Evolutionary conservation across 2,329 filamentous ascomycete genomes (phyloP).

Genomic region (Sporothrix inflata): DNA sequence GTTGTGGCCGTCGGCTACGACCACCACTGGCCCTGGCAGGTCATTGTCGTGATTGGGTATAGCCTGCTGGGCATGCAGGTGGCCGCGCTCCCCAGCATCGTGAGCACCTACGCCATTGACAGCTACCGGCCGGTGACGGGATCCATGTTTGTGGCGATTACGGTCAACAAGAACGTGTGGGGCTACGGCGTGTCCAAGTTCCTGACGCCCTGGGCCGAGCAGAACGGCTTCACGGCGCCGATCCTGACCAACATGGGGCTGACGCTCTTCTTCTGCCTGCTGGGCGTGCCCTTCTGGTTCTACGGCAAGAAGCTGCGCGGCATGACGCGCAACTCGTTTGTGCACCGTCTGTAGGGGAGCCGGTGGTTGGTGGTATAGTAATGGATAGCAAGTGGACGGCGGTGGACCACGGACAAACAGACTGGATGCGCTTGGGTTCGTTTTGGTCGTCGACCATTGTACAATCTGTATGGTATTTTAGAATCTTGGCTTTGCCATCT

Average conservation of each 20-base stretch:
- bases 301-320: conserved; percentile 42
- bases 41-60: conserved; percentile 54
- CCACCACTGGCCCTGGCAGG: conserved; percentile 52
- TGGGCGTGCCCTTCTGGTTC: conserved; percentile 38
- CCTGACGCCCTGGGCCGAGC: conserved; percentile 37
- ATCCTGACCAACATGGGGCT: conserved; percentile 39
- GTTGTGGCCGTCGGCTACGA: conserved; percentile 53
- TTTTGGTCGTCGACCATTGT: background rate
- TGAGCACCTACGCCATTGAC: conserved; percentile 63
- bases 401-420: background rate
- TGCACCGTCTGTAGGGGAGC: conserved; percentile 15
- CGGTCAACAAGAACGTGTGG: conserved; percentile 40
- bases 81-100: conserved; percentile 60
- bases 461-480: background rate
- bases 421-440: background rate
- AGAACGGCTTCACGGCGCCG: conserved; percentile 36
- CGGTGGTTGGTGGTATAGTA: too few species aligned
- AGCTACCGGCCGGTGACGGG: conserved; percentile 67
- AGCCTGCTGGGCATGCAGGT: conserved; percentile 42
- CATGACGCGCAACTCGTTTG: conserved; percentile 39
- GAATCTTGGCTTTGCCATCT: background rate
- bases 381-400: too few species aligned
- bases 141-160: conserved; percentile 37
- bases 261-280: conserved; percentile 35
- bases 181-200: conserved; percentile 40